Conservation (phyloP, 257 asterid species). For the Nicotiana sylvestris region DNA sequence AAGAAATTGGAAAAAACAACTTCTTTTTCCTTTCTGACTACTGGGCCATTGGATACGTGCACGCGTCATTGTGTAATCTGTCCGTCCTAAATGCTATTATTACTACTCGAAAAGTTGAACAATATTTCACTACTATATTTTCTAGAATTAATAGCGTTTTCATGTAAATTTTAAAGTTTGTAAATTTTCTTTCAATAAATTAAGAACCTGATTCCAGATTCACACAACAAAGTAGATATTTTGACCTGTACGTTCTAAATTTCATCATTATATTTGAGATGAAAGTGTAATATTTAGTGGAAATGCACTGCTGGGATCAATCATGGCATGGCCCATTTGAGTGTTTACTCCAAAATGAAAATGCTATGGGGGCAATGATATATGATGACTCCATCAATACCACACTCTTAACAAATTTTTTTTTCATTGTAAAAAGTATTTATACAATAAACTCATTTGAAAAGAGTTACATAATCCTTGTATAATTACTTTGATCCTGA, state of each 20-base stretch:
- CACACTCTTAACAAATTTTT: not conserved
- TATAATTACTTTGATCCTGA: not conserved
- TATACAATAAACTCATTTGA: not conserved
- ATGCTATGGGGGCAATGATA: not conserved
- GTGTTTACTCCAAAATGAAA: not conserved
- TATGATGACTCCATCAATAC: not conserved
- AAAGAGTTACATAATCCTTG: not conserved
- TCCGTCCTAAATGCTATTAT: no score
- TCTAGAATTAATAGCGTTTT: not conserved
- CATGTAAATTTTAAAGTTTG: not conserved
- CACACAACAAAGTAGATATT: not conserved
- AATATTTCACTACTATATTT: no score
- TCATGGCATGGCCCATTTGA: not conserved
- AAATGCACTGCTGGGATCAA: conserved; percentile 7
- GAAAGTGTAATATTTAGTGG: conserved; percentile 5
- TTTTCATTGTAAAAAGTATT: not conserved
- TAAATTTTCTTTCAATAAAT: not conserved
- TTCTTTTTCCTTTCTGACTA: not conserved
- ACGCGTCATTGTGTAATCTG: not conserved
- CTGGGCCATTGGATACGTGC: conserved; percentile 7
- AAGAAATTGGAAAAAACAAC: not conserved
- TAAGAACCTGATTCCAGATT: not conserved
- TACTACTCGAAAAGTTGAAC: no score
- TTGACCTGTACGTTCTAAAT: conserved; percentile 2
- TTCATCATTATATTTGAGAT: not conserved